These are phyloP conservation scores for Stachybotrys chartarum DNA, from an alignment of 2,329 filamentous ascomycete species.

Conservation along the genomic window DNA sequence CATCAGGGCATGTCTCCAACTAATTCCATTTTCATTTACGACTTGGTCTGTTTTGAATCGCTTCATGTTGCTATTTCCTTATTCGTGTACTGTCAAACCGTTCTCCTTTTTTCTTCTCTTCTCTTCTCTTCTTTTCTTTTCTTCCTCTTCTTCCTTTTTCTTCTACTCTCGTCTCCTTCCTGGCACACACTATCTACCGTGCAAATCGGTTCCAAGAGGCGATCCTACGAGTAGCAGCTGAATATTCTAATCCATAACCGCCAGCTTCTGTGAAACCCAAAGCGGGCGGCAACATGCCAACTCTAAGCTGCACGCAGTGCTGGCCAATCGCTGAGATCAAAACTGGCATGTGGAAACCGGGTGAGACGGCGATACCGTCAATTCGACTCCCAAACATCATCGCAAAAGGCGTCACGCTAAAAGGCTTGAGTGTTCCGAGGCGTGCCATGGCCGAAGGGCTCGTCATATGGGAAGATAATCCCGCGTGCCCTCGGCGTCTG, in stretches of 20 bases:
- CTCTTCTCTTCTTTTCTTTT: slow-evolving; percentile 2
- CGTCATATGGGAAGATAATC: slow-evolving; percentile 47
- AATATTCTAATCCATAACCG: background rate
- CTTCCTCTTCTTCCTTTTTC: slow-evolving; percentile 7
- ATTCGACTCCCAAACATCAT: slow-evolving; percentile 15
- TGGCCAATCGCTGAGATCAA: background rate
- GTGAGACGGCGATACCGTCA: background rate
- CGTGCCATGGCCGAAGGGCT: background rate
- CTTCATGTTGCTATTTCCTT: no score
- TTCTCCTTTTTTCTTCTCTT: slow-evolving; percentile 4
- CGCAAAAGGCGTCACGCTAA: slow-evolving; percentile 8
- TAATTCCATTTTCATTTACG: no score
- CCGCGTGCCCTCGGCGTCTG: slow-evolving; percentile 49
- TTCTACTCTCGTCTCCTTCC: slow-evolving; percentile 5
- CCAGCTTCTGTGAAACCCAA: background rate
- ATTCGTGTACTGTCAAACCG: background rate
- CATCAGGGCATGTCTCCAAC: no score
- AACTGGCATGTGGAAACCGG: background rate
- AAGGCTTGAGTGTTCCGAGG: slow-evolving; percentile 3
- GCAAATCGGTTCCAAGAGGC: background rate
- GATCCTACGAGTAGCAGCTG: background rate
- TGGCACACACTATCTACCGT: background rate
- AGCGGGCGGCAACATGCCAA: background rate
- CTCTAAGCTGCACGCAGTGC: background rate
- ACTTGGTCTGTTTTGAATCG: no score